phyloP scores from a whole-genome alignment of 1,139 yeast species.

The Kurtzmaniella natalensis region DNA sequence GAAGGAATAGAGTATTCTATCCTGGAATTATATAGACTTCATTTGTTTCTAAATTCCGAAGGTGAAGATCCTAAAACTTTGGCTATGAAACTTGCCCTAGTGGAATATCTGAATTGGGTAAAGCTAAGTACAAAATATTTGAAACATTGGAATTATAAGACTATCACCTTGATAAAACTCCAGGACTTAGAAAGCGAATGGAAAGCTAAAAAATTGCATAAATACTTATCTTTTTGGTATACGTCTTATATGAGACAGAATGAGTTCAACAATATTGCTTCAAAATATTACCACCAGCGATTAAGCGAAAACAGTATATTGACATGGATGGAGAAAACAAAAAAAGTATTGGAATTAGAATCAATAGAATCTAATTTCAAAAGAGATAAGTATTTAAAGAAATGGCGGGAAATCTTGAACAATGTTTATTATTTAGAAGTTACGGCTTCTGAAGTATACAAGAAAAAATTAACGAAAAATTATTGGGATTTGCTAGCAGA shows the following conservation, averaged over 20 bases:
- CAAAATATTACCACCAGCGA: background rate
- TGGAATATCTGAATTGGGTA: slow-evolving; percentile 11
- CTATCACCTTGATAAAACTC: slow-evolving; percentile 11
- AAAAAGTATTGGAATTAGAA: background rate
- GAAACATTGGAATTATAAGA: slow-evolving; percentile 16
- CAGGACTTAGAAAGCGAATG: slow-evolving; percentile 6
- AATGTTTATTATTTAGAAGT: background rate
- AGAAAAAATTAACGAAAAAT: background rate
- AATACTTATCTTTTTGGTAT: slow-evolving; percentile 1
- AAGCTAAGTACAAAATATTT: slow-evolving; percentile 8
- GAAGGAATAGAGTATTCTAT: slow-evolving; percentile 20
- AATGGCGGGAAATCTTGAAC: background rate
- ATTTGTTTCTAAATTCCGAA: slow-evolving; percentile 12
- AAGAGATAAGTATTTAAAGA: background rate
- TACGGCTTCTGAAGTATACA: background rate
- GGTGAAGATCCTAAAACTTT: slow-evolving; percentile 14
- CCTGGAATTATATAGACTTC: slow-evolving; percentile 18
- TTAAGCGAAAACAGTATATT: background rate
- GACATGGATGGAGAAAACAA: background rate
- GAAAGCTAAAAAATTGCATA: background rate
- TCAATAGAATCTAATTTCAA: background rate
- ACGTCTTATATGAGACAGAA: background rate
- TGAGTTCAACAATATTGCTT: background rate
- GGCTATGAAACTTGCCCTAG: slow-evolving; percentile 25
- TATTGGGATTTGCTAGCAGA: background rate